These are phyloP conservation scores for Arachnomyces sp. DNA, from an alignment of 2,329 filamentous ascomycete species.

Conservation along the genomic window DNA sequence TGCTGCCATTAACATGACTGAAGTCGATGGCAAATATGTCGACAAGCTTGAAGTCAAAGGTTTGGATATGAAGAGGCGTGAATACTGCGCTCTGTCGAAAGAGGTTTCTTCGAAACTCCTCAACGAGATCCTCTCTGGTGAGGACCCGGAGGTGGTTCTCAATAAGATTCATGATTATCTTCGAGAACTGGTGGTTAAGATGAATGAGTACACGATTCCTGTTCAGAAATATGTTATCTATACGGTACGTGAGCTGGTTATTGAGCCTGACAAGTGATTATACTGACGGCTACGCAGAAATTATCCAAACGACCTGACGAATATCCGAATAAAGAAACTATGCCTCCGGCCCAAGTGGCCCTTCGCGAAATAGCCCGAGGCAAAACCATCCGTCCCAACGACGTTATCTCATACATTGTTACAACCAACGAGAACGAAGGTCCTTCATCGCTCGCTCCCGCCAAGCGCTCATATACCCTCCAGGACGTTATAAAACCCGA, in stretches of 20 bases:
- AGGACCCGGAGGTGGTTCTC: slow-evolving; percentile 81
- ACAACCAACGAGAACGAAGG: slow-evolving; percentile 59
- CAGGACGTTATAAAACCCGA: slow-evolving; percentile 75
- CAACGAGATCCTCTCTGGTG: slow-evolving; percentile 89
- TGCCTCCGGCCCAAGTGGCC: slow-evolving; percentile 96
- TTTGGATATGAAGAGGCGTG: slow-evolving; percentile 93
- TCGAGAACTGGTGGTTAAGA: slow-evolving; percentile 70
- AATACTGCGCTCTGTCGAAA: slow-evolving; percentile 92
- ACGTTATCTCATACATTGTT: slow-evolving; percentile 94
- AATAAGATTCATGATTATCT: slow-evolving; percentile 90
- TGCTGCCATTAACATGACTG: slow-evolving; percentile 86
- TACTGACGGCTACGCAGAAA: slow-evolving; percentile 46
- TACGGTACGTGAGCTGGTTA: slow-evolving; percentile 45
- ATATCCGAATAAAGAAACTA: slow-evolving; percentile 86
- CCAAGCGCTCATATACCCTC: slow-evolving; percentile 81
- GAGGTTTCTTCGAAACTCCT: slow-evolving; percentile 84
- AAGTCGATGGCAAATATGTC: slow-evolving; percentile 78
- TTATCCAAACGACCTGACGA: slow-evolving; percentile 89
- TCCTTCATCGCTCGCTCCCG: slow-evolving; percentile 49
- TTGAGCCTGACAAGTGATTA: neutral
- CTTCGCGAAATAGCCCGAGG: slow-evolving; percentile 78
- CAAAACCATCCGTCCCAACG: slow-evolving; percentile 81
- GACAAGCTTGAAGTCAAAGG: slow-evolving; percentile 98
- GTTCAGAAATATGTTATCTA: slow-evolving; percentile 91
- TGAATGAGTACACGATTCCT: slow-evolving; percentile 71